Percentiles rank a stretch among this genome's conserved stretches.
Conservation (phyloP, 2,329 filamentous ascomycete species). For the Colletotrichum sp. region DNA sequence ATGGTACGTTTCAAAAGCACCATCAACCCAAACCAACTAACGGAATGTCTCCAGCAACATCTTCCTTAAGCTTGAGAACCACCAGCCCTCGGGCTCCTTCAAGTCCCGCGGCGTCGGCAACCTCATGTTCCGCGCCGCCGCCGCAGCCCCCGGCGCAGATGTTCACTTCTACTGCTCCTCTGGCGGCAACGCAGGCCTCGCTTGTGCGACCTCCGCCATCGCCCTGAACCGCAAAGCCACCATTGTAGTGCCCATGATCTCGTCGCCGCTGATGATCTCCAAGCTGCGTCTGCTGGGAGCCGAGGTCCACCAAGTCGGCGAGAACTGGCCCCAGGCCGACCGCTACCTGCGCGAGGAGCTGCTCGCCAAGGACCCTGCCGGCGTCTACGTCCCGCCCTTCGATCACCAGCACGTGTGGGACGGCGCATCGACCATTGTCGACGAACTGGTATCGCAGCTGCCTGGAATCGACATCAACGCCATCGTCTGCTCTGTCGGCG, state of each 20-base stretch:
- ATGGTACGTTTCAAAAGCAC: conserved; percentile 57
- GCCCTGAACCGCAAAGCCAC: conserved; percentile 71
- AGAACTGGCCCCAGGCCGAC: conserved; percentile 74
- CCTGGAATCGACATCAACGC: conserved; percentile 61
- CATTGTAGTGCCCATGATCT: conserved; percentile 74
- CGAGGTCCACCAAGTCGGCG: conserved; percentile 71
- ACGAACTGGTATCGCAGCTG: conserved; percentile 49
- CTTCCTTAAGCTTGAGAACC: conserved; percentile 84
- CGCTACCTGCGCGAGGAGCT: conserved; percentile 65
- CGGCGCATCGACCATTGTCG: conserved; percentile 65
- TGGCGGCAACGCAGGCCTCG: conserved; percentile 85
- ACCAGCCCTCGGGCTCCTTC: conserved; percentile 86
- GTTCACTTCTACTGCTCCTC: conserved; percentile 81
- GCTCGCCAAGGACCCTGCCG: conserved; percentile 53
- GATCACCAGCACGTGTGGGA: conserved; percentile 73
- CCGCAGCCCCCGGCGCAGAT: conserved; percentile 33
- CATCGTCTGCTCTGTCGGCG: conserved; percentile 80
- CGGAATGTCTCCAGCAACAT: conserved; percentile 61
- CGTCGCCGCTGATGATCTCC: conserved; percentile 71
- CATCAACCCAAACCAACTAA: conserved; percentile 22
- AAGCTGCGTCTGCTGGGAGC: conserved; percentile 74
- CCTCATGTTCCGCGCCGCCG: conserved; percentile 61
- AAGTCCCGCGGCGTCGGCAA: conserved; percentile 81
- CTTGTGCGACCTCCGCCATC: conserved; percentile 75
- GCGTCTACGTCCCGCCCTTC: conserved; percentile 73